Evolutionary conservation across 805 yeast species (phyloP), one percentile per base, ranked within the genome.

Genomic region (Candida awuae): DNA sequence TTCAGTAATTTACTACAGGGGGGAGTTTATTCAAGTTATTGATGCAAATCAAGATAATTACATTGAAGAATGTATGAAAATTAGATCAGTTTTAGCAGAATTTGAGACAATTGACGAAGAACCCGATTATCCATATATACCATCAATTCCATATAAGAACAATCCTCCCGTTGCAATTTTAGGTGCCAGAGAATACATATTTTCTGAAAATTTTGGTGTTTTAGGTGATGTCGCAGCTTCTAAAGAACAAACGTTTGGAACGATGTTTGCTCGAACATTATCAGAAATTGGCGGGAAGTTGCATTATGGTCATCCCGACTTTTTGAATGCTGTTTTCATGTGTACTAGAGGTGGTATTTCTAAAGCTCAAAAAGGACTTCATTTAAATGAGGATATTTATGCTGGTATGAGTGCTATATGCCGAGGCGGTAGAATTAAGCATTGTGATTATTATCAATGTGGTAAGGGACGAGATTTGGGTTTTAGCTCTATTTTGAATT

Each of bases 21-120:
- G 97, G 17, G 97, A 90, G 55, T 88, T 87, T 56, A 80, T 90
- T 47, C 97, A 90, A 64, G 87, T 88, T 3, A 78, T 90, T 43
- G 97, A 90, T 68, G 95, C 97, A 1, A 90, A 90, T 52, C 97
- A 90, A 63, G 97, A 90, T 58, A 90, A 90, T 57, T 90, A 90
- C 54, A 61, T 90, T 22, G 97, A 90, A 58, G 97, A 90, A 60
- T 90, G 97, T 56, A 61, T 90, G 46, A 90, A 90, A 66, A 82
- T 90, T 29, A 73, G 95, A 50, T 77, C 94, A 2, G 83, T 90
- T 1, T 62, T 90, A 36, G 80, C 94, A 8, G 97, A 90, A 54
- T 90, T 90, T 63, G 97, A 90, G 56, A 38, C 39, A 28, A 22
- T 46, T 15, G 96, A 88, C 55, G 61, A 80, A 50, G 70, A 74